phyloP scores from a whole-genome alignment of 2,329 filamentous ascomycete species.

The Parasarocladium wereldwijsianum region DNA sequence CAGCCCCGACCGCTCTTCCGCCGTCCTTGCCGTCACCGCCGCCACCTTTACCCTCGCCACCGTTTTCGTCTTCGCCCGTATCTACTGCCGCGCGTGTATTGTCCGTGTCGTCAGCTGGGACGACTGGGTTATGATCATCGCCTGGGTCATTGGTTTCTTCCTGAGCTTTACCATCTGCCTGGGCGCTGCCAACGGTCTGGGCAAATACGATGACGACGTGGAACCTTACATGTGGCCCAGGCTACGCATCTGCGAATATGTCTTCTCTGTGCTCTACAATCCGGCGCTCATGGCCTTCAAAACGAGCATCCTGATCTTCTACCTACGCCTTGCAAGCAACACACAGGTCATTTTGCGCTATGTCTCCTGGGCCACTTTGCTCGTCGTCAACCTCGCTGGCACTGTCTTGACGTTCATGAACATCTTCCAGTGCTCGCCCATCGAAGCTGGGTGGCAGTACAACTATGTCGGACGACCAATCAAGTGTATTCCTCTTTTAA shows the following conservation, averaged over 20 bases:
- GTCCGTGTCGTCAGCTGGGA: conserved; percentile 60
- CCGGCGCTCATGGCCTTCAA: conserved; percentile 84
- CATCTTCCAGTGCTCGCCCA: conserved; percentile 70
- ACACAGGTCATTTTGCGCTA: conserved; percentile 62
- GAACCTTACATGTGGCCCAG: conserved; percentile 26
- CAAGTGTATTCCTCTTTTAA: conserved; percentile 41
- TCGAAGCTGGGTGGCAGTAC: conserved; percentile 51
- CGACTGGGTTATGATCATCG: conserved; percentile 67
- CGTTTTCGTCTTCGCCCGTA: conserved; percentile 58
- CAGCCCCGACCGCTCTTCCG: conserved; percentile 36
- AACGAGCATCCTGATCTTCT: conserved; percentile 85
- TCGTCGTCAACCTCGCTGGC: conserved; percentile 66
- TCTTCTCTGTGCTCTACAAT: conserved; percentile 55
- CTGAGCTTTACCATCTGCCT: conserved; percentile 52
- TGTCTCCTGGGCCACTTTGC: conserved; percentile 67
- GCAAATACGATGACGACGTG: conserved; percentile 51
- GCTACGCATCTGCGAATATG: conserved; percentile 47
- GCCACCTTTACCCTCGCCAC: conserved; percentile 55
- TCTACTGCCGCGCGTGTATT: conserved; percentile 59
- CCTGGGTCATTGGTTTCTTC: conserved; percentile 60
- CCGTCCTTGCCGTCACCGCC: conserved; percentile 57
- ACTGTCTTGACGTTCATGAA: conserved; percentile 72
- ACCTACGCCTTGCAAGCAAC: conserved; percentile 67
- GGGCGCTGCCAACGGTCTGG: conserved; percentile 49
- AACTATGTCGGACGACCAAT: conserved; percentile 14